Conservation (phyloP, 352 stramenopile genomes). For the Globisporangium canariense region DNA sequence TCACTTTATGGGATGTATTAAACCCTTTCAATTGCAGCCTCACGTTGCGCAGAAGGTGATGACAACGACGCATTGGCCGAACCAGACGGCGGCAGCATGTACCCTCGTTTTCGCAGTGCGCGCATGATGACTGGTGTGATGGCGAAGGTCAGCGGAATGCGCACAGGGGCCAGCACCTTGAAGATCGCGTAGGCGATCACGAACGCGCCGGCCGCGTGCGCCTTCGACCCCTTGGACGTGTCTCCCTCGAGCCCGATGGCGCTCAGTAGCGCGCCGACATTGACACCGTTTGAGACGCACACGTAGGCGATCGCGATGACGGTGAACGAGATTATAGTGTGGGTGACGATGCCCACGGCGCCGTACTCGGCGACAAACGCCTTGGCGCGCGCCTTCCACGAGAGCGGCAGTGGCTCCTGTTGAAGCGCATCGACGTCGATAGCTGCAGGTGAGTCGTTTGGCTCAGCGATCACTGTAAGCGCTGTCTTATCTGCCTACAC, state of each 20-base stretch:
- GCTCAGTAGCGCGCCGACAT: conserved; percentile 53
- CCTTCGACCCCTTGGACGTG: conserved; percentile 34
- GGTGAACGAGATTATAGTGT: conserved; percentile 64
- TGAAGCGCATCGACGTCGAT: not conserved
- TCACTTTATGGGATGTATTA: not conserved
- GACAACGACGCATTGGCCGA: not conserved
- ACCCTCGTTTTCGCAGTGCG: conserved; percentile 55
- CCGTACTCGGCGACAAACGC: conserved; percentile 79
- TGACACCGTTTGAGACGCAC: conserved; percentile 59
- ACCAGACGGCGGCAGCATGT: conserved; percentile 46
- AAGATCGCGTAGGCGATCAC: conserved; percentile 82
- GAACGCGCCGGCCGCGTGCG: conserved; percentile 62
- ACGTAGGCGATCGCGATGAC: conserved; percentile 73
- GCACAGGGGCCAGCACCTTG: conserved; percentile 72
- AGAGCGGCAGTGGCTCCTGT: conserved; percentile 19
- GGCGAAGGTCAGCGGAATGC: conserved; percentile 77
- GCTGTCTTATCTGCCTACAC: not conserved
- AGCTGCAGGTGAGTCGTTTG: not conserved
- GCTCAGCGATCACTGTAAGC: not conserved
- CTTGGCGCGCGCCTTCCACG: conserved; percentile 66
- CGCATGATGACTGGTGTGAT: conserved; percentile 73
- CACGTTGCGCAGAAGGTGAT: not conserved
- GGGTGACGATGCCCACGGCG: conserved; percentile 63
- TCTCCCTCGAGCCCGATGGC: conserved; percentile 33
- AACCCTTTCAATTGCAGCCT: conserved; percentile 1